Evolutionary conservation across 257 asterid species (phyloP), one percentile per base, ranked within the genome.

Genomic region (Scutellaria galericulata): DNA sequence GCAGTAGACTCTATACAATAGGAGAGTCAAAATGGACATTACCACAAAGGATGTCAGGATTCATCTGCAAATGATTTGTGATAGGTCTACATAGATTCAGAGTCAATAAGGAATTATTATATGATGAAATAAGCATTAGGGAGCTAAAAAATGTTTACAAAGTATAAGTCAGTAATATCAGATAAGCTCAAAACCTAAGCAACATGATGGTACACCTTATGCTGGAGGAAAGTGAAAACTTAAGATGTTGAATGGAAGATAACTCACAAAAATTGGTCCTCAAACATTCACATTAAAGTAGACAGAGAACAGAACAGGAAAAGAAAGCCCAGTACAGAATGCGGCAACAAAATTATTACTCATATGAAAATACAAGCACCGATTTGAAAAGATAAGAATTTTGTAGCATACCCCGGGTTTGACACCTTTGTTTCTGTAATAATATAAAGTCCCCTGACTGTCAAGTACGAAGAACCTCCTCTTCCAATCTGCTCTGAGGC

Each of bases 401-500:
- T 11, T 68, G 66, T 73, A 81, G 60, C 93, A 79, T 92, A 92
- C 98, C 90, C 80, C 82, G 42, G 85, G 77, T 77, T 82, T 86
- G 79, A 77, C 81, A 83, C 95, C 97, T 81, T 86, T 90, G 82
- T 87, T 83, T 83, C 92, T 85, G 81, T 90, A 90, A 83, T 94
- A 94, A 77, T 91, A 94, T 69, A 94, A 81, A 70, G 83, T 90
- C 71, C 99, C 97, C 78, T 80, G 89, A 83, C 90, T 91, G 87
- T 91, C 98, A 24, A 94, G 95, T 64, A 94, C 85, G 80, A 94
- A 94, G 83, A 91, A 94, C 83, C 98, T 85, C 79, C 99, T 92
- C 82, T 90, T 94, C 99, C 99, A 94, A 78, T 91, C 96, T 69
- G 97, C 96, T 82, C 97, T 87, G 87, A 89, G 86, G 83, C 95